Evolutionary conservation across 75 land plant genomes (phyloP).

Genomic region (Ceratopteris richardii): DNA sequence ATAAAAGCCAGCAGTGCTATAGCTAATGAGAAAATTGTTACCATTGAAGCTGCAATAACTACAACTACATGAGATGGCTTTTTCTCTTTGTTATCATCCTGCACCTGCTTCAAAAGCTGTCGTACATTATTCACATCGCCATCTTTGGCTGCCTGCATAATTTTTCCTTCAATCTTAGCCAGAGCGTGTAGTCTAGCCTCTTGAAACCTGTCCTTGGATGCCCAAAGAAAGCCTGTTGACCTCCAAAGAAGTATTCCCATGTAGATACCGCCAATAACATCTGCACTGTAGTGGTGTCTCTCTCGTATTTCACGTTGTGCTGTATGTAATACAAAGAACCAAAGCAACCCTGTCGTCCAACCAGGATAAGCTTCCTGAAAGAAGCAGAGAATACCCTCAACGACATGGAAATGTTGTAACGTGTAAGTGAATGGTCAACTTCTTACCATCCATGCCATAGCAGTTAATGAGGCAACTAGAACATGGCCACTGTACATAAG

Average conservation of each 20-base stretch:
- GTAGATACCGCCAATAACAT: conserved; percentile 75
- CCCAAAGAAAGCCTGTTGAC: conserved; percentile 67
- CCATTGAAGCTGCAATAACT: conserved; percentile 23
- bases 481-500: conserved; percentile 91
- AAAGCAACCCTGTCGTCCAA: conserved; percentile 59
- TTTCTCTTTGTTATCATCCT: conserved; percentile 30
- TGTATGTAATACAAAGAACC: conserved; percentile 77
- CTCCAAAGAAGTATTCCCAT: conserved; percentile 81
- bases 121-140: conserved; percentile 67
- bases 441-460: conserved; percentile 96
- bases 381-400: no score
- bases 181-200: conserved; percentile 30
- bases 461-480: conserved; percentile 82
- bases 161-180: conserved; percentile 44
- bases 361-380: conserved; percentile 94
- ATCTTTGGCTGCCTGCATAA: conserved; percentile 82
- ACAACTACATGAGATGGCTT: conserved; percentile 13
- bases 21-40: conserved; percentile 20
- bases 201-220: conserved; percentile 32
- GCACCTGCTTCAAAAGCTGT: conserved; percentile 47
- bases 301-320: conserved; percentile 87
- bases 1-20: conserved; percentile 68
- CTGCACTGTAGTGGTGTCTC: conserved; percentile 82
- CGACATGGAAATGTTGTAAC: not conserved
- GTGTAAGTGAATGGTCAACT: not conserved